Evolutionary conservation across 1,284 basidiomycete species (phyloP), one percentile per base, ranked within the genome.

Genomic region (Volvariella volvacea): DNA sequence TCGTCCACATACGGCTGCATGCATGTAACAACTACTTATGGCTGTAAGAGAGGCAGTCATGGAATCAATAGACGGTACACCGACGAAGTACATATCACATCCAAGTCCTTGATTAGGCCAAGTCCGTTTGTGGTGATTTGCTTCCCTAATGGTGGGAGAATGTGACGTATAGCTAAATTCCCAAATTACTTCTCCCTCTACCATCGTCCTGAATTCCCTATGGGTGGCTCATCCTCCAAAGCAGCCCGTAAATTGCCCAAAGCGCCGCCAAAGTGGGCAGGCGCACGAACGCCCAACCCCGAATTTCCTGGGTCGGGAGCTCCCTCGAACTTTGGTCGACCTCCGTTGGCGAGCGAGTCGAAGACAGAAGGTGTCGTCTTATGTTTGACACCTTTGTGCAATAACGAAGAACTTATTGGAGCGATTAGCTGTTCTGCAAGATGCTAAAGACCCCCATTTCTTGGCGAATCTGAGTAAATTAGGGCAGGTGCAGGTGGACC

Each of bases 381-480:
- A n/a, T n/a, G n/a, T n/a, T n/a, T n/a, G n/a, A n/a, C n/a, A n/a
- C n/a, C 43, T 56, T 44, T 40, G 10, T 25, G 10, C 30, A n/a
- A 32, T 32, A 32, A 9, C 9, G n/a, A 32, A 32, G n/a, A n/a
- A n/a, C n/a, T n/a, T n/a, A n/a, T n/a, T n/a, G 15, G 17, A 37
- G 9, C 19, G 22, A 33, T 22, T 53, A 91, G 89, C 66, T 2
- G 80, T 91, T 51, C 67, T 78, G 48, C 63, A 61, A 49, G 88
- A 92, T 56, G 76, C 78, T 4, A 71, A 68, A 51, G 89, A 92
- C 58, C 86, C 88, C 1, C 78, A 92, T 43, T 80, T 92, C 48
- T 60, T 88, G 55, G 69, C 78, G 22, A 91, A 89, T 55, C 64
- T 93, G 41, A 78, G 58, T 50, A 71, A 65, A 36, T 65, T 92